Evolutionary conservation across 176 grass and related monocot species (phyloP), one percentile per base, ranked within the genome.

Genomic region (Bonia amplexicaulis): DNA sequence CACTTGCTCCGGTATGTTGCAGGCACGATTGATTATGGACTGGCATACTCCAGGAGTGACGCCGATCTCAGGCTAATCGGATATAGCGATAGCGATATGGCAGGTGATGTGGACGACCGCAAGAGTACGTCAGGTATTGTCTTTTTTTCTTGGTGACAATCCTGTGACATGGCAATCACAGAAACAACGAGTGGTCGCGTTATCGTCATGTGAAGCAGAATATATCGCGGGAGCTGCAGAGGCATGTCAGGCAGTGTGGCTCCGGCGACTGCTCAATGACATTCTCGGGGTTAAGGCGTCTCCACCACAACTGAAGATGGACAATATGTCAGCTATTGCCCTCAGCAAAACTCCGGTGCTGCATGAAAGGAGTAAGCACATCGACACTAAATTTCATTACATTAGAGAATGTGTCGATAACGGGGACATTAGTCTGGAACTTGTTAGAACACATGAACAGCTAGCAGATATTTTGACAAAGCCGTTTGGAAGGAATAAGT

Each of bases 281-380:
- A 9, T 58, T 0, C 2, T 0, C 8, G 20, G 0, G 2, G 0
- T 0, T 31, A 0, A 57, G 17, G 0, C 0, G 0, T 2, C 20
- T 0, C 7, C 20, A 0, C 20, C 55, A 0, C 6, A 0, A 3
- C 2, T 58, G 19, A 31, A 31, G 29, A 31, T 2, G 29, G 29
- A 31, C 2, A 31, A 31, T 2, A 31, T 31, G 29, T 31, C 19
- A 0, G 53, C 53, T 0, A 22, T 55, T 3, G 1, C 53, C 0
- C 53, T 55, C 19, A 55, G 19, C 1, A 55, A 55, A 3, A 55
- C 22, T 9, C 53, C 17, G 0, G 53, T 55, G 0, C 19, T 55
- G 0, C 19, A 55, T 22, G 53, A 55, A 3, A 55, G 53, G 19
- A 55, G 53, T 22, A 20, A 31, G 29, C n/a, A n/a, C n/a, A n/a